Percentiles rank a stretch among this genome's conserved stretches.
Evolutionary conservation across 176 grass and related monocot genomes (phyloP).

Genomic region (Alloteropsis semialata): DNA sequence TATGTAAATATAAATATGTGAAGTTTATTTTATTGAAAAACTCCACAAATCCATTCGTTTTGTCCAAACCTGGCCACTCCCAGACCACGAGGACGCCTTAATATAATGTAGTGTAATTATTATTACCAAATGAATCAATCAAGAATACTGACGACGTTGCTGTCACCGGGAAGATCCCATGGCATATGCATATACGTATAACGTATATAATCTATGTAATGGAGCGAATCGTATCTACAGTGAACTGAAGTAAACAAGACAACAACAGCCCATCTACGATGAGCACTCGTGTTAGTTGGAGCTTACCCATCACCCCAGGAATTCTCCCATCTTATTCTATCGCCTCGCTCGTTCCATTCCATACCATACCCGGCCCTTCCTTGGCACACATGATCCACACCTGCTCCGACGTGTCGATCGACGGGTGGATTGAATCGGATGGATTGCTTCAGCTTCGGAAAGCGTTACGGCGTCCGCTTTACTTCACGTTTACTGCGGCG

Average conservation of each 20-base stretch:
- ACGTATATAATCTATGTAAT: neutral
- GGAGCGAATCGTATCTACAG: neutral
- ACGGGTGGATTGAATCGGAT: neutral
- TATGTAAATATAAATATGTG: neutral
- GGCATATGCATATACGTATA: neutral
- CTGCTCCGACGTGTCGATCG: conserved; percentile 8
- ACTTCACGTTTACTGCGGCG: conserved; percentile 21
- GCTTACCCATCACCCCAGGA: conserved; percentile 17
- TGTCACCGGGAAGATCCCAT: neutral
- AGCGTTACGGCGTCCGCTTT: conserved; percentile 23
- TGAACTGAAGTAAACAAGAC: conserved; percentile 16
- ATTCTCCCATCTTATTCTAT: conserved; percentile 14
- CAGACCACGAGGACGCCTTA: neutral
- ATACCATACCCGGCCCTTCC: no score
- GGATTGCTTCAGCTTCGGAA: conserved; percentile 2
- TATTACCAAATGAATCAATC: neutral
- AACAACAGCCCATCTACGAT: neutral
- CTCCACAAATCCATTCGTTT: neutral
- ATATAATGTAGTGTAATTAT: neutral
- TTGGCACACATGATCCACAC: neutral
- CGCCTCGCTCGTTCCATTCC: neutral
- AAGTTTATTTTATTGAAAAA: neutral
- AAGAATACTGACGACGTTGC: neutral
- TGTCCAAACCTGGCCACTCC: neutral
- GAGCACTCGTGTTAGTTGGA: conserved; percentile 23